Evolutionary conservation across 768 basidiomycete genomes (phyloP).

Genomic region (Krasilnikovozyma curviuscula): DNA sequence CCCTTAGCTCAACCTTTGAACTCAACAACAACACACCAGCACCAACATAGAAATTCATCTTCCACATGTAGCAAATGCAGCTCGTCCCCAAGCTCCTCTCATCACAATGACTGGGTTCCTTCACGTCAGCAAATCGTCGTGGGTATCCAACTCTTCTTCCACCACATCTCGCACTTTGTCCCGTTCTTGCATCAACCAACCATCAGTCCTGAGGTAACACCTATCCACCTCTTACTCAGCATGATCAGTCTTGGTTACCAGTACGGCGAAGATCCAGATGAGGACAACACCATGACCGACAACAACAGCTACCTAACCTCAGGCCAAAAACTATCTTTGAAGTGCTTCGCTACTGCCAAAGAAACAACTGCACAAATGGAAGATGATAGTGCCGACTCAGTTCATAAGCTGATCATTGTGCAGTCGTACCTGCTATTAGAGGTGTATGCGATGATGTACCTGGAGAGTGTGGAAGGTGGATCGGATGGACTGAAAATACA

Average conservation of each 20-base stretch:
- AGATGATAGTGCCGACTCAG: conserved; percentile 2
- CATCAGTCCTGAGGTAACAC: conserved; percentile 6
- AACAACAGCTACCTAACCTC: background rate
- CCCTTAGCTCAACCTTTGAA: background rate
- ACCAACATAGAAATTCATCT: background rate
- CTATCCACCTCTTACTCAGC: conserved; percentile 9
- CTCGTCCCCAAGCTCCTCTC: background rate
- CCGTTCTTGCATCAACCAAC: conserved; percentile 17
- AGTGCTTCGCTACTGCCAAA: conserved; percentile 4
- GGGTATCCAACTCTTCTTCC: conserved; percentile 13
- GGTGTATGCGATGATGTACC: conserved; percentile 11
- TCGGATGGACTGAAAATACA: conserved; percentile 13
- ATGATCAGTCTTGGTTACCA: conserved; percentile 12
- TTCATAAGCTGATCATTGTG: conserved; percentile 3
- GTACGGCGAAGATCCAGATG: conserved; percentile 8
- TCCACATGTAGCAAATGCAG: background rate
- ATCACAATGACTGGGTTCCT: background rate
- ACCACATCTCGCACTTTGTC: conserved; percentile 10
- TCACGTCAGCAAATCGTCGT: background rate
- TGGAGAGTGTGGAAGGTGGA: conserved; percentile 6
- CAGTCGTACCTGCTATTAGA: conserved; percentile 16
- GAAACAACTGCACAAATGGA: conserved; percentile 5
- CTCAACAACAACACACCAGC: background rate
- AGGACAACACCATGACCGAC: background rate
- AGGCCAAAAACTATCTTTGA: conserved; percentile 3